Conservation (phyloP, 2,329 filamentous ascomycete genomes). For the Cercospora sp. region DNA sequence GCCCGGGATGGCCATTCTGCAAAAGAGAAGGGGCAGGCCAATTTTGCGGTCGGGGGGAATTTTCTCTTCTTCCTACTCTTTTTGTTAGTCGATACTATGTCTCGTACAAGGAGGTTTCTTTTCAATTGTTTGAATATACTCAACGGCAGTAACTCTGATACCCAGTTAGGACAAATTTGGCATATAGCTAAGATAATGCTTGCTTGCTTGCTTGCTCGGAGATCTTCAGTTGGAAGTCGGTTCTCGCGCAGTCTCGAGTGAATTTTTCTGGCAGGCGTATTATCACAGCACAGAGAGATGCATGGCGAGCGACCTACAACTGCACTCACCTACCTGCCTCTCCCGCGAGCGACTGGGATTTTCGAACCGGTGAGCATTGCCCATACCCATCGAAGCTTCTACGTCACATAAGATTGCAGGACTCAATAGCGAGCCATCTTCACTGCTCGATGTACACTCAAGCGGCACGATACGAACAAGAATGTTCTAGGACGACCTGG, state of each 20-base stretch:
- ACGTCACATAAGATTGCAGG: not conserved
- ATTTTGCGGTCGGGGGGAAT: not conserved
- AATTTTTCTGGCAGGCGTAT: not conserved
- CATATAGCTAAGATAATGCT: not conserved
- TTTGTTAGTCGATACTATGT: not conserved
- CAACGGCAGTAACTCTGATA: not conserved
- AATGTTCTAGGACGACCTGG: not conserved
- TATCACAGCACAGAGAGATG: not conserved
- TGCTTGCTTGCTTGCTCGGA: not conserved
- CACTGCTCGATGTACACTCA: not conserved
- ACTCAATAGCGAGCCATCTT: not conserved
- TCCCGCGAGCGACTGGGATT: not conserved
- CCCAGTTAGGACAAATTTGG: not conserved
- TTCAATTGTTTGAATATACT: not conserved
- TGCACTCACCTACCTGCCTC: not conserved
- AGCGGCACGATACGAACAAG: constrained; percentile 7
- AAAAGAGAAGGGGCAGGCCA: not conserved
- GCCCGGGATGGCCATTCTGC: not conserved
- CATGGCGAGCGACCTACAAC: not conserved
- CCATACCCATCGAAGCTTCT: not conserved
- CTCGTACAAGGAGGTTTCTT: not conserved
- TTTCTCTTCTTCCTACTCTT: not conserved
- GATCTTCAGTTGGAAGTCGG: not conserved
- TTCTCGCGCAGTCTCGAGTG: not conserved
- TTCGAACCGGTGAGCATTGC: not conserved